Evolutionary conservation across 176 grass and related monocot species (phyloP).

Genomic region (Canna indica): DNA sequence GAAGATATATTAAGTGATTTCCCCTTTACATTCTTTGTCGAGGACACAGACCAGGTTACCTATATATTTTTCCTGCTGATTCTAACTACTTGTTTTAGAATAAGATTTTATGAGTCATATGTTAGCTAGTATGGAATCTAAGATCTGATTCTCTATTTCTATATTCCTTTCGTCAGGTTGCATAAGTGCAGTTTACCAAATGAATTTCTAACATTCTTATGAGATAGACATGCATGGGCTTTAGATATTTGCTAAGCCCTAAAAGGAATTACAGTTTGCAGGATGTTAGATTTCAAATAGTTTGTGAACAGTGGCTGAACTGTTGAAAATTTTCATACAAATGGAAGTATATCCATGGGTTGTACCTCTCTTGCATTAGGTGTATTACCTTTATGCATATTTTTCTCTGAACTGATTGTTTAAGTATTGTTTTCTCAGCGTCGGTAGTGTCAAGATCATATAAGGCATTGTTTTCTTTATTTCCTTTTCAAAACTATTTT

Average conservation of each 20-base stretch:
- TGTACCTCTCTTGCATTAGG: not conserved
- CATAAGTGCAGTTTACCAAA: too few relatives aligned
- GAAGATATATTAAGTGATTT: constrained; percentile 45
- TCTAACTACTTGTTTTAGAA: not conserved
- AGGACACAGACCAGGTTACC: constrained; percentile 25
- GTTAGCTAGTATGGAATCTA: too few relatives aligned
- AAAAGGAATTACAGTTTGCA: too few relatives aligned
- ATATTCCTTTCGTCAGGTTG: not conserved
- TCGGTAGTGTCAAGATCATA: not conserved
- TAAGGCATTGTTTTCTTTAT: not conserved
- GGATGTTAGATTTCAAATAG: not conserved
- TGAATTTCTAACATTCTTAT: too few relatives aligned
- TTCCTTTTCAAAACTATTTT: not conserved
- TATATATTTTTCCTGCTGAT: not conserved
- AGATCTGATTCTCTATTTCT: not conserved
- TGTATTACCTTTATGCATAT: not conserved
- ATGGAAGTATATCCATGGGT: too few relatives aligned
- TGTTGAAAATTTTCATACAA: not conserved
- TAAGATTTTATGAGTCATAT: not conserved
- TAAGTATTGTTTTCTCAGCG: not conserved
- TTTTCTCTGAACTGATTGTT: not conserved
- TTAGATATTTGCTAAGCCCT: too few relatives aligned
- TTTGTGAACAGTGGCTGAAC: not conserved
- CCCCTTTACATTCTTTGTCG: constrained; percentile 60
- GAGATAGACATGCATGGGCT: too few relatives aligned